Base-by-base conservation (phyloP, 2,329 filamentous ascomycete species). In the Epichloe gansuensis region DNA sequence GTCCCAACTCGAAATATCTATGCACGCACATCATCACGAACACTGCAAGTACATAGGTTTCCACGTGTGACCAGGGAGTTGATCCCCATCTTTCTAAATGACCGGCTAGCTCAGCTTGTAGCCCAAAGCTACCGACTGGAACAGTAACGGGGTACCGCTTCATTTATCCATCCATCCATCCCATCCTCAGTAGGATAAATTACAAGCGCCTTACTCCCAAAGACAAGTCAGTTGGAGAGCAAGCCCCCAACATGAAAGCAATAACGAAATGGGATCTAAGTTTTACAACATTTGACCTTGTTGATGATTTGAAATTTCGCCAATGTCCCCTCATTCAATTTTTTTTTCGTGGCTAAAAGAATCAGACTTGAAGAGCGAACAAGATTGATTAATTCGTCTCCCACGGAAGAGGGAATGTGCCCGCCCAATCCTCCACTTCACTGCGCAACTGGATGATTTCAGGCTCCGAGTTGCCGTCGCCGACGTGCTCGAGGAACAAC, bases 341-440 rank as follows among this genome's bases (percentile, higher is more conserved):
- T 41, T 21, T 41, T 41, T 21, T 8, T 21, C 17, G 28, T 31
- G 28, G 28, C 31, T 31, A 31, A 11, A 11, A 31, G 9, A 31
- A 31, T 31, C 31, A 8, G 31, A 31, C 31, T 31, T 11, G 1
- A 31, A 31, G 31, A 31, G 31, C 31, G 31, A 31, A 31, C 9
- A 31, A 31, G 9, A 31, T 31, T 50, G 52, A 69, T 58, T 63
- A 58, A 25, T 60, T 60, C 46, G 69, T 65, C 50, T 79, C 75
- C 85, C 85, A 88, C 11, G 85, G 85, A 59, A 88, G 68, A 3
- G 82, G 77, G 63, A 88, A 88, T 1, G 83, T 87, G 50, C 83
- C 80, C 11, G 87, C 85, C 85, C 86, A 90, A 61, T 86, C 82
- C 59, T 82, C 80, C n/a, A 90, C 85, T 70, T 89, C 85, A 58